Percentiles rank a stretch among this genome's conserved stretches.
Evolutionary conservation across 768 basidiomycete genomes (phyloP).

Genomic region (Boletus sensibilis): DNA sequence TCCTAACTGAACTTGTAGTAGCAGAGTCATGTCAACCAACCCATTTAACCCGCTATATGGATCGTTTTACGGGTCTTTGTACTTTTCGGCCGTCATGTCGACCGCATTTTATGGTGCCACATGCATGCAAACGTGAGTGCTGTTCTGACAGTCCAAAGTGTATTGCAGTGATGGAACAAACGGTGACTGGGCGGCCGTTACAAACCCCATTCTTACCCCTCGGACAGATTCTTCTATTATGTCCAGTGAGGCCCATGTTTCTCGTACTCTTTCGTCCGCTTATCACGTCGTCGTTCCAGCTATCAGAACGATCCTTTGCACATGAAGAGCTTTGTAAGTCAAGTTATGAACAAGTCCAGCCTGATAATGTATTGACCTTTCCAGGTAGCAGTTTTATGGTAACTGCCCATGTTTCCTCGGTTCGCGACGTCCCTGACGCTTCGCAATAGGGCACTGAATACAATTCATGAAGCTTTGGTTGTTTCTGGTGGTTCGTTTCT

Average conservation of each 20-base stretch:
- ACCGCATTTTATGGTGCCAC: conserved; percentile 3
- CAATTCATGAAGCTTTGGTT: conserved; percentile 11
- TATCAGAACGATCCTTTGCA: conserved; percentile 3
- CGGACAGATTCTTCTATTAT: conserved; percentile 13
- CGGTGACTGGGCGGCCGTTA: too few relatives aligned
- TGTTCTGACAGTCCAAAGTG: not conserved
- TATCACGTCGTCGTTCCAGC: not conserved
- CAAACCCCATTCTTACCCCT: not conserved
- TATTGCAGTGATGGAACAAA: not conserved
- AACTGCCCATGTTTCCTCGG: not conserved
- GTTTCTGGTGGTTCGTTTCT: conserved; percentile 12
- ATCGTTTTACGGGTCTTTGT: not conserved
- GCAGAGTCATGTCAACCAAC: not conserved
- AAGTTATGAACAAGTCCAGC: not conserved
- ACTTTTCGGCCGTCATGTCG: not conserved
- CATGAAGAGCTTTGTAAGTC: conserved; percentile 13
- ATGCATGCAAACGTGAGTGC: conserved; percentile 15
- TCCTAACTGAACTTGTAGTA: not conserved
- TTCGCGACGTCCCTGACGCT: not conserved
- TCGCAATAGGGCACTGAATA: conserved; percentile 5
- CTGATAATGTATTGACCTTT: not conserved
- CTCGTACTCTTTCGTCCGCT: not conserved
- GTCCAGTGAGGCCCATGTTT: not conserved
- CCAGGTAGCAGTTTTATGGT: conserved; percentile 17
- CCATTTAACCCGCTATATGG: not conserved